Percentiles rank a stretch among this genome's conserved stretches.
These are phyloP conservation scores for Dothideomycetes sp. DNA, from an alignment of 2,329 filamentous ascomycete genomes.

Conservation along the genomic window DNA sequence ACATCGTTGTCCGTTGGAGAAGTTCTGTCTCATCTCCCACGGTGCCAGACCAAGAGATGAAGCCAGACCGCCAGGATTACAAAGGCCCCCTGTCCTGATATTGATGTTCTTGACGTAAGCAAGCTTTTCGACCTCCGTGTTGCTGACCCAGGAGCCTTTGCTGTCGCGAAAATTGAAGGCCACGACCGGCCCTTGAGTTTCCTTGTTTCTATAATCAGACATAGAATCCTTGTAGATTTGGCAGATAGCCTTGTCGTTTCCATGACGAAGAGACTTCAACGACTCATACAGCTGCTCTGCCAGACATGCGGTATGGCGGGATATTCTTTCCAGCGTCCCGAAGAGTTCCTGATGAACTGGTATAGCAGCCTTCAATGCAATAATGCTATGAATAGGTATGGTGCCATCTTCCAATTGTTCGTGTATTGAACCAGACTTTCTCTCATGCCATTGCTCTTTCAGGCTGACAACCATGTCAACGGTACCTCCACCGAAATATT, in stretches of 20 bases:
- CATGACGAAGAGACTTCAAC: conserved; percentile 53
- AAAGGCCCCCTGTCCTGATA: conserved; percentile 77
- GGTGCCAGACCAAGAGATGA: conserved; percentile 59
- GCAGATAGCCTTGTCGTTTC: conserved; percentile 56
- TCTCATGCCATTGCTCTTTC: conserved; percentile 71
- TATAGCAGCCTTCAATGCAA: conserved; percentile 71
- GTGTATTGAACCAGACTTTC: conserved; percentile 61
- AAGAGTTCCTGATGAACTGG: conserved; percentile 59
- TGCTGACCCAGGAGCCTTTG: conserved; percentile 63
- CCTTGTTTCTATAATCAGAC: conserved; percentile 29
- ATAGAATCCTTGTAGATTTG: conserved; percentile 45
- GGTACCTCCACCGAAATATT: conserved; percentile 89
- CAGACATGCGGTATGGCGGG: conserved; percentile 60
- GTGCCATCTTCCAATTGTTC: conserved; percentile 86
- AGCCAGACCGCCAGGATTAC: conserved; percentile 82
- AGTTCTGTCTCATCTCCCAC: conserved; percentile 77
- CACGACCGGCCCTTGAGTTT: conserved; percentile 59
- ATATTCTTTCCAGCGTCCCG: conserved; percentile 53
- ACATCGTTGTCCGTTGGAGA: conserved; percentile 74
- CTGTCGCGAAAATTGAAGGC: conserved; percentile 72
- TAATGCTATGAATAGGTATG: conserved; percentile 77
- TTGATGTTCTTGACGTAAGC: conserved; percentile 70
- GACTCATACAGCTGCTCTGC: conserved; percentile 46
- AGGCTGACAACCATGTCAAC: conserved; percentile 72
- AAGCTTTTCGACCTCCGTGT: conserved; percentile 79